phyloP scores from a whole-genome alignment of 176 grass and related monocot genomes.

The Pontederia crassipes region DNA sequence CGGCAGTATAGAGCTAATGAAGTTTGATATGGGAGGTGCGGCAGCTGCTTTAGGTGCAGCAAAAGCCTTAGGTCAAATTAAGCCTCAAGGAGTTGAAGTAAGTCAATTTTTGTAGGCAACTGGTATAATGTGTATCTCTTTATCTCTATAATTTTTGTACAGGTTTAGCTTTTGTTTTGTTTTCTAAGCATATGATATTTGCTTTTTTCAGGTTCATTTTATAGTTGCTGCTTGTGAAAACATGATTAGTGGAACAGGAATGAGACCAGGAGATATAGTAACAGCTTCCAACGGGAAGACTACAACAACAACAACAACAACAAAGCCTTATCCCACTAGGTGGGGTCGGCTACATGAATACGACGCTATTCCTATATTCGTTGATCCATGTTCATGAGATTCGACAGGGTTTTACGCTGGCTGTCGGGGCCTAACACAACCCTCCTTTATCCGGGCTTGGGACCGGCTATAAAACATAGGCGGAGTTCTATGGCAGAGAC shows the following conservation, averaged over 20 bases:
- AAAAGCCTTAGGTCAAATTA: conserved; percentile 93
- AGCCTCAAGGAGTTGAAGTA: conserved; percentile 93
- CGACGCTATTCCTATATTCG: no score
- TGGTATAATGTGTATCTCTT: background rate
- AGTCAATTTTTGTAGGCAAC: conserved; percentile 3
- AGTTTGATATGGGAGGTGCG: conserved; percentile 97
- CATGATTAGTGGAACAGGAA: conserved; percentile 99
- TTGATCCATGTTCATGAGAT: no score
- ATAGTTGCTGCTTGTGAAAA: conserved; percentile 99
- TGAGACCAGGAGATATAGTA: conserved; percentile 96
- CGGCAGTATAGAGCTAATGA: conserved; percentile 88
- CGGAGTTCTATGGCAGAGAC: no score
- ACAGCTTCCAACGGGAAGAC: conserved; percentile 98
- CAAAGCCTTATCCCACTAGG: no score
- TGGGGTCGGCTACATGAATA: no score
- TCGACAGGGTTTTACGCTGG: no score
- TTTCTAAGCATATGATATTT: conserved; percentile 4
- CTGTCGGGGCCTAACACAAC: no score
- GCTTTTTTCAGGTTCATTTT: conserved; percentile 67
- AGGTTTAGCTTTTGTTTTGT: background rate
- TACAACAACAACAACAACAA: no score
- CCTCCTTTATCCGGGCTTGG: no score
- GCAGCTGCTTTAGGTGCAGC: conserved; percentile 87
- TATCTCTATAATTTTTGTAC: background rate
- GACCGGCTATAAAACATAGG: no score